A percentile compares a stretch with the other conserved stretches of the same genome.
These are phyloP conservation scores for Oleoguttula mirabilis DNA, from an alignment of 495 filamentous ascomycete genomes.

Conservation along the genomic window DNA sequence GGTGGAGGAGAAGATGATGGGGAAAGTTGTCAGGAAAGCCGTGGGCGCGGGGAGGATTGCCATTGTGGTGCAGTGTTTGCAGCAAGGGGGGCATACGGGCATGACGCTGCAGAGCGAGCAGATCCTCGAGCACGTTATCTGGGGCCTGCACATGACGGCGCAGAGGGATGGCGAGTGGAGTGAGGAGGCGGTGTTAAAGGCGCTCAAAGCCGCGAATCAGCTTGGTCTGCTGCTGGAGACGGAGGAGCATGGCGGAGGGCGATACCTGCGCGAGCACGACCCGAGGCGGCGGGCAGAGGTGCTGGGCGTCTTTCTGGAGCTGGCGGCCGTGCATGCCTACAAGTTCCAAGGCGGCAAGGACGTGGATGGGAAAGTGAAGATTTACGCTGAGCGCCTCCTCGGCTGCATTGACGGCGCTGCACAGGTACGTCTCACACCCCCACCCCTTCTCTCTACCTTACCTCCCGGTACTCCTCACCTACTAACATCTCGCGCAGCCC, in stretches of 20 bases:
- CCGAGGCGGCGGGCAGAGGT: constrained; percentile 24
- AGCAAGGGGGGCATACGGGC: constrained; percentile 23
- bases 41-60: constrained; percentile 19
- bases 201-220: constrained; percentile 25
- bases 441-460: neutral
- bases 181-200: constrained; percentile 19
- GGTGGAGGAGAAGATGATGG: constrained; percentile 12
- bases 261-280: constrained; percentile 13
- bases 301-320: constrained; percentile 27
- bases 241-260: constrained; percentile 21
- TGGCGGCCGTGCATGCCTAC: constrained; percentile 26
- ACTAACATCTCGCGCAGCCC: constrained; percentile 5
- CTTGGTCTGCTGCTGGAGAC: constrained; percentile 27
- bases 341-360: constrained; percentile 25
- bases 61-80: constrained; percentile 24
- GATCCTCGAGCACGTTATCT: constrained; percentile 21
- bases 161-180: constrained; percentile 18
- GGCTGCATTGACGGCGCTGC: constrained; percentile 6
- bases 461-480: no score
- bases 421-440: constrained; percentile 8
- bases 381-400: constrained; percentile 28
- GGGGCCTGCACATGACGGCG: constrained; percentile 20
- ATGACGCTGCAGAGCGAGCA: constrained; percentile 17
- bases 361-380: constrained; percentile 27
- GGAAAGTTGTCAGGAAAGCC: constrained; percentile 25